These are phyloP conservation scores for Calonectria crousiana DNA, from an alignment of 2,329 filamentous ascomycete species.

Conservation along the genomic window DNA sequence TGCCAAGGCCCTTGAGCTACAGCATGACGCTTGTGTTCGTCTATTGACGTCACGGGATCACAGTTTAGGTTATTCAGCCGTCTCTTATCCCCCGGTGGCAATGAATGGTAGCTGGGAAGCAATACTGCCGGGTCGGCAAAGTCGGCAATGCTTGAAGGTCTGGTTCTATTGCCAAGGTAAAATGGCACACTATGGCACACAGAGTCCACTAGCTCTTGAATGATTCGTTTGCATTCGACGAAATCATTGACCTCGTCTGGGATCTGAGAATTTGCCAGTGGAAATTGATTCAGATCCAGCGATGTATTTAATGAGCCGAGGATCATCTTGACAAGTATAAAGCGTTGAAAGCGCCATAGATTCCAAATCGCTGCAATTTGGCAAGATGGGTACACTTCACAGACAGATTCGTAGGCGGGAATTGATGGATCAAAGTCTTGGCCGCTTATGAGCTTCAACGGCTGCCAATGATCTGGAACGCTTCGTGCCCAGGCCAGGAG, in stretches of 20 bases:
- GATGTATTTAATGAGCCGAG: background rate
- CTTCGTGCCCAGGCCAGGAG: conserved; percentile 11
- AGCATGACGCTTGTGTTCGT: background rate
- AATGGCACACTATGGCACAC: conserved; percentile 33
- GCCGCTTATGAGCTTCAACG: background rate
- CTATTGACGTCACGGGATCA: background rate
- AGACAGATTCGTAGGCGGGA: background rate
- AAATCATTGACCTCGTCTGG: background rate
- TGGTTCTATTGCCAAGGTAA: conserved; percentile 30
- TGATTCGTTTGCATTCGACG: background rate
- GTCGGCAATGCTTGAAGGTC: background rate
- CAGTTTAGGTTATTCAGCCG: background rate
- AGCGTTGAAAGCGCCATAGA: background rate
- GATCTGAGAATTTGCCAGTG: background rate
- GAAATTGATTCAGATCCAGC: background rate
- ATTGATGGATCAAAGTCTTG: conserved; percentile 5
- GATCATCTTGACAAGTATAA: background rate
- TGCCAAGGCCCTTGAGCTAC: background rate
- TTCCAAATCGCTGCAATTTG: conserved; percentile 26
- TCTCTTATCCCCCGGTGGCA: background rate
- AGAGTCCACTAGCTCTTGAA: conserved; percentile 8
- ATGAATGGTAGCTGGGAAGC: background rate
- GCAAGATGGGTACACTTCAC: conserved; percentile 18
- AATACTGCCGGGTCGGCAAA: background rate
- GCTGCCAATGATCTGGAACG: conserved; percentile 19